These are phyloP conservation scores for Dittrichia graveolens DNA, from an alignment of 129 eudicot species.

Conservation along the genomic window DNA sequence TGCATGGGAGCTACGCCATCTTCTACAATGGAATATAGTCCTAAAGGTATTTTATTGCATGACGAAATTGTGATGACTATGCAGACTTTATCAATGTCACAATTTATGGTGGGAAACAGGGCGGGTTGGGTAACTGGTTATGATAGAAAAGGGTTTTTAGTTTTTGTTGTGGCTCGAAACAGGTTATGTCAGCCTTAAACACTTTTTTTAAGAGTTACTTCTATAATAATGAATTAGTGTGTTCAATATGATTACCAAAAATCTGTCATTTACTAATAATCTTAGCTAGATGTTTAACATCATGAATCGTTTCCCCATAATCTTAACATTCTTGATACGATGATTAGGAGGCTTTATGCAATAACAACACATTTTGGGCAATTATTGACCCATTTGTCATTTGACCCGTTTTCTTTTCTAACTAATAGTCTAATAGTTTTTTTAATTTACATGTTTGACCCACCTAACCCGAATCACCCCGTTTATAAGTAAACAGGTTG, in stretches of 20 bases:
- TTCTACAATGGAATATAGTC: slow-evolving; percentile 24
- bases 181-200: neutral
- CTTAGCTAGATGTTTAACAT: too few species aligned
- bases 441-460: neutral
- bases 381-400: neutral
- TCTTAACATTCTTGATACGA: neutral
- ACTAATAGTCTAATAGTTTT: neutral
- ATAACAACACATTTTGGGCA: neutral
- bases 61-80: neutral
- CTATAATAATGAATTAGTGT: neutral
- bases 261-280: neutral
- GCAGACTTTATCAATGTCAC: neutral
- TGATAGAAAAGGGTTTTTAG: neutral
- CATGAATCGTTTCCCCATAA: too few species aligned
- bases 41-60: slow-evolving; percentile 43
- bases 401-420: neutral
- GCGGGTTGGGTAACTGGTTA: neutral
- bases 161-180: neutral
- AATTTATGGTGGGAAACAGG: neutral
- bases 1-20: slow-evolving; percentile 34
- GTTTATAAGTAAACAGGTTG: neutral
- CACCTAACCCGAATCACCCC: neutral
- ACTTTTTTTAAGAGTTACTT: neutral
- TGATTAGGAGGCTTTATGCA: slow-evolving; percentile 5
- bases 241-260: neutral